These are phyloP conservation scores for Spongospora subterranea DNA, from an alignment of 208 protist species.

Conservation along the genomic window DNA sequence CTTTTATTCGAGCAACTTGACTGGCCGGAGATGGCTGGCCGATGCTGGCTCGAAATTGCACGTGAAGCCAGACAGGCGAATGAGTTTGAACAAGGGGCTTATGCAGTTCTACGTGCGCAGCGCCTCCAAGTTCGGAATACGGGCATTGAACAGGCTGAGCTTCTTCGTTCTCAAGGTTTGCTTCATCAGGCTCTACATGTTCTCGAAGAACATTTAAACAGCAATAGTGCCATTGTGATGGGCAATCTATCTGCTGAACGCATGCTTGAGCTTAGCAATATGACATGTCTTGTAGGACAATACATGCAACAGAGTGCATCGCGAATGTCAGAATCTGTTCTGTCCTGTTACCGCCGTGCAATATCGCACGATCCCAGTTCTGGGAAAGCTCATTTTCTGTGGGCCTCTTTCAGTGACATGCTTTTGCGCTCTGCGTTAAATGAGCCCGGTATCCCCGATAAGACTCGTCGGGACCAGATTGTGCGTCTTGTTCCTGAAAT, in stretches of 20 bases:
- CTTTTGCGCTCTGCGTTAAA: slow-evolving; percentile 25
- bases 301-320: slow-evolving; percentile 10
- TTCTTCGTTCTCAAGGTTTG: not conserved
- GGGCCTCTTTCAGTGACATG: slow-evolving; percentile 17
- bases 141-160: slow-evolving; percentile 4
- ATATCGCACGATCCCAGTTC: not conserved
- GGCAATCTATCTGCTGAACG: not conserved
- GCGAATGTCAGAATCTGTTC: slow-evolving; percentile 10
- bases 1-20: not conserved
- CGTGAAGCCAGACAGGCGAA: not conserved
- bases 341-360: not conserved
- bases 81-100: slow-evolving; percentile 25
- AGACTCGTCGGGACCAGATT: not conserved
- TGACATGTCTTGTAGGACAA: slow-evolving; percentile 20
- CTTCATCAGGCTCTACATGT: slow-evolving; percentile 12
- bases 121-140: slow-evolving; percentile 41
- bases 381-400: slow-evolving; percentile 23
- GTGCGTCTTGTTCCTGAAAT: not conserved
- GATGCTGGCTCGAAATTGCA: slow-evolving; percentile 16
- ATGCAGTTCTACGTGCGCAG: slow-evolving; percentile 9
- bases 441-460: not conserved
- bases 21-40: slow-evolving; percentile 11
- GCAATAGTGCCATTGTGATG: not conserved
- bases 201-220: not conserved
- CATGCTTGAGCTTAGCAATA: not conserved